Evolutionary conservation across 305 asterid genomes (phyloP), one percentile per base, ranked within the genome.

Genomic region (Plantago coronopus): DNA sequence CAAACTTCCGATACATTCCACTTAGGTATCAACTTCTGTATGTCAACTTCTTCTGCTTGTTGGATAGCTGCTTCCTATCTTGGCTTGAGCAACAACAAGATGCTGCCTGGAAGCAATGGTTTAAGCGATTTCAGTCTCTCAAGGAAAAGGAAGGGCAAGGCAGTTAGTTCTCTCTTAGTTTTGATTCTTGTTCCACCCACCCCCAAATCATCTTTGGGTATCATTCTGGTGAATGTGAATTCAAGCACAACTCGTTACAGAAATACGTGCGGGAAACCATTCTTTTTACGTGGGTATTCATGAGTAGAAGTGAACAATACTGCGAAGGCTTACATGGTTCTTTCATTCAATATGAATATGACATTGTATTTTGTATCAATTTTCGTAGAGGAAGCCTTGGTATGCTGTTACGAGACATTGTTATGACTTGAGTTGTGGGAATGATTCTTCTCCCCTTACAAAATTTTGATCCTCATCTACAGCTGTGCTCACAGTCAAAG

Each of bases 21-120:
- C 94, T 88, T 37, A 75, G 83, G 5, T 86, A 86, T 71, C 96
- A 88, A 34, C 96, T 88, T 50, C 88, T 88, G 17, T 88, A 88
- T 21, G 96, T 88, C 85, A 88, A 88, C 83, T 81, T 83, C 62
- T 88, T 88, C 80, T 88, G 95, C 69, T 75, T 88, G 78, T 72
- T 88, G 76, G 96, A 88, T 78, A 85, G 93, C 81, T 88, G 86
- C 71, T 86, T 88, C 50, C 95, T 88, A 46, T 88, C 96, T 3
- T 88, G 96, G 96, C 40, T 88, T 40, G 95, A 88, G 72, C 96
- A 88, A 60, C 96, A 88, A 64, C 72, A 85, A 68, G 85, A 88
- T 17, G 96, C 96, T 19, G 69, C 88, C 13, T 88, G 96, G 96
- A 88, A 88, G 70, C 83, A 72, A 49, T 83, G 85, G 93, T 68